Base-by-base conservation (phyloP, 805 yeast genomes). In the Metschnikowia reukaufii region DNA sequence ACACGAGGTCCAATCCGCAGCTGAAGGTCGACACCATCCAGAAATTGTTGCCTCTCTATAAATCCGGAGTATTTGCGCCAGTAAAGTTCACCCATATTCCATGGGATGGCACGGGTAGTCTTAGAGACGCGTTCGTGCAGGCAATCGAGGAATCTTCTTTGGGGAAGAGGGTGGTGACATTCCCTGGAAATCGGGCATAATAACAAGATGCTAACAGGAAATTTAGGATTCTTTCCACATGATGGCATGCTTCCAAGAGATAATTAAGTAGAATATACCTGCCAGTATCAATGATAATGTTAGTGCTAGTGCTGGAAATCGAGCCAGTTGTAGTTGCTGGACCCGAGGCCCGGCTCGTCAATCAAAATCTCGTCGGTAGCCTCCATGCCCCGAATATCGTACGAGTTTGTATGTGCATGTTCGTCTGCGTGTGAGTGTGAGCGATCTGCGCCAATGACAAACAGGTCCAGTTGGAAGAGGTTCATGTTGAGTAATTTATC, bases 31-130 rank as follows among this genome's bases (percentile, higher is more conserved):
- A 71, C 3, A 77, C 84, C n/a, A 72, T 87, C 25, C 52, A 68
- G 6, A 78, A 73, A 29, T 70, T 89, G 35, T 70, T 85, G 36
- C 69, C 78, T 39, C 67, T 85, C 54, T 84, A 83, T 64, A 70
- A 81, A 43, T 59, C 69, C 2, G 86, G 84, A n/a, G 73, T 79
- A 44, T 63, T 87, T 25, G 62, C 58, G 20, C 78, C 74, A 25
- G 77, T 80, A 6, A 77, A 81, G 0, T 67, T 63, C 44, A 65
- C 68, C 23, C 75, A 78, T 38, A 58, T 65, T n/a, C 60, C 66
- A 39, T 60, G 68, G 21, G 58, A 67, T 12, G 43, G 37, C 6
- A 20, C 45, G 8, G 43, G 39, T 8, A 48, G 51, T 42, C 49
- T 52, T 21, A 8, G 51, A 9, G 49, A 52, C 32, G 39, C 35